Percentiles rank a stretch among this genome's conserved stretches.
Conservation (phyloP, 176 grass and related monocot genomes). For the Oryza longistaminata region DNA sequence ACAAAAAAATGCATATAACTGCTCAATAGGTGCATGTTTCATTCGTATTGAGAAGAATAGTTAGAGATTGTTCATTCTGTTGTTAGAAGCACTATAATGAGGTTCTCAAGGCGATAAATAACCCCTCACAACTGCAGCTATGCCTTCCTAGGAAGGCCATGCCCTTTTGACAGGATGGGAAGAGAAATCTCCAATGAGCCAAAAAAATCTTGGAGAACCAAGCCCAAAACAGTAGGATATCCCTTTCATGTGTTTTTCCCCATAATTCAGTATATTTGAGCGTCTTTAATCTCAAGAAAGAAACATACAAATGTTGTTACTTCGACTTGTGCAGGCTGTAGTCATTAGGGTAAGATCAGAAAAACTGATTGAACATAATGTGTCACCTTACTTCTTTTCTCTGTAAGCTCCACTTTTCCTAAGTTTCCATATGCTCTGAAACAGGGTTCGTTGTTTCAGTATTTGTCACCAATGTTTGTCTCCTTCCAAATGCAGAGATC, state of each 20-base stretch:
- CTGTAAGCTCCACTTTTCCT: constrained; percentile 27
- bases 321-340: constrained; percentile 44
- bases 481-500: constrained; percentile 38
- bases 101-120: constrained; percentile 10
- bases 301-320: neutral
- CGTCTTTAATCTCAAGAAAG: neutral
- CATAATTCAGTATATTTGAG: neutral
- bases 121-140: constrained; percentile 41
- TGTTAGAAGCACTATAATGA: neutral
- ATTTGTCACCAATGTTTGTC: neutral
- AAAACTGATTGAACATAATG: constrained; percentile 65
- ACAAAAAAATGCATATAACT: neutral
- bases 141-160: constrained; percentile 50
- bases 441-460: neutral
- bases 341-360: constrained; percentile 52
- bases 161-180: constrained; percentile 72
- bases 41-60: neutral
- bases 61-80: neutral
- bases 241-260: neutral
- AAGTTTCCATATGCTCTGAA: neutral
- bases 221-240: constrained; percentile 60
- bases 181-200: constrained; percentile 63
- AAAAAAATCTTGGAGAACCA: constrained; percentile 62
- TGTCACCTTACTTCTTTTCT: constrained; percentile 66
- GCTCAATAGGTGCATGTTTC: neutral